A percentile compares a stretch with the other conserved stretches of the same genome.
Conservation (phyloP, 148 eudicot species). For the Arbutus unedo region DNA sequence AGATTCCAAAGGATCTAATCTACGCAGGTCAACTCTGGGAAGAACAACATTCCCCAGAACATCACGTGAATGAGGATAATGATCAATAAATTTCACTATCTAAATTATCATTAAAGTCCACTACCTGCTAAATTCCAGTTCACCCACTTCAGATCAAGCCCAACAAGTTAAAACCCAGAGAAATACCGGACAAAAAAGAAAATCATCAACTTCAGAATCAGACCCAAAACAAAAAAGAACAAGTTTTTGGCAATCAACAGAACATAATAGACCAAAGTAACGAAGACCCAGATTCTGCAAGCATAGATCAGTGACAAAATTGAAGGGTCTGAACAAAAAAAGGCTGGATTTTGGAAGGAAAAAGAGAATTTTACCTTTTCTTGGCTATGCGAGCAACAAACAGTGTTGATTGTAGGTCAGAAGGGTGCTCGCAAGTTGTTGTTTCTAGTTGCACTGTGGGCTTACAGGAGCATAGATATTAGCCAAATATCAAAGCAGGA, state of each 20-base stretch:
- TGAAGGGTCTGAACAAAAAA: not conserved
- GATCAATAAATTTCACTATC: not conserved
- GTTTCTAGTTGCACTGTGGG: not conserved
- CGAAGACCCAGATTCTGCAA: constrained; percentile 7
- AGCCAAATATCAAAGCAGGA: not conserved
- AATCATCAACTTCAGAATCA: not conserved
- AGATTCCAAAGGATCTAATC: not conserved
- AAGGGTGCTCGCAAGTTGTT: not conserved
- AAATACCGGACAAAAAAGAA: not conserved
- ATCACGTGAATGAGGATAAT: constrained; percentile 1
- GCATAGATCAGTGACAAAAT: not conserved
- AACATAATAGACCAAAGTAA: not conserved
- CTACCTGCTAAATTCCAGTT: not conserved
- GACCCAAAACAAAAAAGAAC: not conserved
- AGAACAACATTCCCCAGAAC: not conserved
- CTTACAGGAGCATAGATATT: not conserved
- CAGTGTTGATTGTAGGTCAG: not conserved
- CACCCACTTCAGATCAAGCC: constrained; percentile 8
- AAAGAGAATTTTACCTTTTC: not conserved
- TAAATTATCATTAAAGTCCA: not conserved
- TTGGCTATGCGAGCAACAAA: not conserved
- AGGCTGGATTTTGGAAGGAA: not conserved
- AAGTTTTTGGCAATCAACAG: not conserved
- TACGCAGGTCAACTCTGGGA: not conserved
- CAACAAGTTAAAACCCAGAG: not conserved